Conservation (phyloP, 2,329 filamentous ascomycete genomes). For the Xylariomycetidae sp. region DNA sequence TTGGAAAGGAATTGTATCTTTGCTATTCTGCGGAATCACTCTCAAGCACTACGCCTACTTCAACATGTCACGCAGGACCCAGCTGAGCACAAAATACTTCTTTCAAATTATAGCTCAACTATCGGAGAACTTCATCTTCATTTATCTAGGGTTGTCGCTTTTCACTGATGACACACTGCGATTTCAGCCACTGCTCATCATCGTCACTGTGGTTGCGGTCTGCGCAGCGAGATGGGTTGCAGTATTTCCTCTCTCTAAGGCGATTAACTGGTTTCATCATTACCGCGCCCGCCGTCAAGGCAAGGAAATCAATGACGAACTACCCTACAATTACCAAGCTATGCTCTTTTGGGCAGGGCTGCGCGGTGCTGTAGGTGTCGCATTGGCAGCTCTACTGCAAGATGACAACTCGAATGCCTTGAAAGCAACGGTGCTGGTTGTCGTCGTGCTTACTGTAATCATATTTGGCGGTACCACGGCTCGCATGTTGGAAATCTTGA, state of each 20-base stretch:
- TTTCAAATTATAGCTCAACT: conserved; percentile 93
- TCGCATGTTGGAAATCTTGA: conserved; percentile 93
- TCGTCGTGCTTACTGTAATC: conserved; percentile 95
- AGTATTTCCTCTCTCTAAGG: conserved; percentile 84
- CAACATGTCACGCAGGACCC: conserved; percentile 97
- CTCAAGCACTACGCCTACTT: conserved; percentile 99
- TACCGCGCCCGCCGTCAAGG: conserved; percentile 78
- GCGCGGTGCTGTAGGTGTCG: conserved; percentile 91
- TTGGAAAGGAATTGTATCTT: conserved; percentile 77
- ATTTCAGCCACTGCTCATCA: conserved; percentile 93
- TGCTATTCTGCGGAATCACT: conserved; percentile 96
- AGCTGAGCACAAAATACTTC: conserved; percentile 95
- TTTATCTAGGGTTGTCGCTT: conserved; percentile 90
- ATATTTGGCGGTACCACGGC: conserved; percentile 98
- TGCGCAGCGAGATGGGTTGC: conserved; percentile 89
- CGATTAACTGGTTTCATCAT: conserved; percentile 89
- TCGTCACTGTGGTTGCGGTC: conserved; percentile 86
- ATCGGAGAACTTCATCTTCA: conserved; percentile 99
- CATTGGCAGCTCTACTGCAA: conserved; percentile 80
- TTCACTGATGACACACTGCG: conserved; percentile 86
- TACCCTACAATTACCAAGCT: conserved; percentile 94
- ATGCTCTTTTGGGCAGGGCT: conserved; percentile 99
- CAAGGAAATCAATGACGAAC: conserved; percentile 72
- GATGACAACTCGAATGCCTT: conserved; percentile 79
- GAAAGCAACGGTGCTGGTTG: conserved; percentile 91